phyloP scores from a whole-genome alignment of 2,329 filamentous ascomycete genomes.

The Albifimbria verrucaria region DNA sequence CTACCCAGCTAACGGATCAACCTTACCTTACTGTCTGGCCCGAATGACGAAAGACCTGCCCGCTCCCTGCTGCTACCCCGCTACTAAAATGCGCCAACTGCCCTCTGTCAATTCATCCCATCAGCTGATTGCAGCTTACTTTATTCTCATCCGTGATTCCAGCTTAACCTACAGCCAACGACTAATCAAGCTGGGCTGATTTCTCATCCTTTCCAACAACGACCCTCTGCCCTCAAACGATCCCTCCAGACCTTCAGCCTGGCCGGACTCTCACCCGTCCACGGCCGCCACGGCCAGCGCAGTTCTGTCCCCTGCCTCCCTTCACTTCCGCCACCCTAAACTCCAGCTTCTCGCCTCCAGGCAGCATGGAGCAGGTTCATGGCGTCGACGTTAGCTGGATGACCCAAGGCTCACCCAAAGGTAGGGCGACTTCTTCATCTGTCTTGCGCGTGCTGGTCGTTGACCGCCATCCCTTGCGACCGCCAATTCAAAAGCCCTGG shows the following conservation, averaged over 20 bases:
- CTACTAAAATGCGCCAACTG: slow-evolving; percentile 14
- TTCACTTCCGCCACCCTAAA: background rate
- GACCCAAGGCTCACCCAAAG: slow-evolving; percentile 76
- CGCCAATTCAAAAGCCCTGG: too few species aligned
- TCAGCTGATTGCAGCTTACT: slow-evolving; percentile 6
- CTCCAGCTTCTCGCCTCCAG: background rate
- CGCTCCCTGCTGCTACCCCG: slow-evolving; percentile 7
- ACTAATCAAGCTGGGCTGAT: too few species aligned
- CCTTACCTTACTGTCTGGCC: too few species aligned
- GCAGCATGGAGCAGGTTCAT: slow-evolving; percentile 73
- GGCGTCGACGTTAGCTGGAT: slow-evolving; percentile 90
- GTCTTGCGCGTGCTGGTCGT: background rate
- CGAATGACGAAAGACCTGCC: background rate
- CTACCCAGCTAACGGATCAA: too few species aligned
- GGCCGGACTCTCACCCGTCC: too few species aligned
- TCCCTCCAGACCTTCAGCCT: too few species aligned
- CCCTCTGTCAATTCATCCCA: slow-evolving; percentile 6
- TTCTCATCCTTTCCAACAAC: too few species aligned
- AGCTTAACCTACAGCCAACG: background rate
- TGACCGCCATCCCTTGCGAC: background rate
- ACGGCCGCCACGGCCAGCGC: too few species aligned
- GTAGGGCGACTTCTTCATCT: slow-evolving; percentile 42
- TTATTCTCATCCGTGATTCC: slow-evolving; percentile 6
- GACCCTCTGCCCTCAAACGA: too few species aligned
- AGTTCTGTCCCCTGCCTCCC: slow-evolving; percentile 1